Percentiles rank a stretch among this genome's conserved stretches.
Conservation (phyloP, 768 basidiomycete species). For the Rhodocollybia butyracea region DNA sequence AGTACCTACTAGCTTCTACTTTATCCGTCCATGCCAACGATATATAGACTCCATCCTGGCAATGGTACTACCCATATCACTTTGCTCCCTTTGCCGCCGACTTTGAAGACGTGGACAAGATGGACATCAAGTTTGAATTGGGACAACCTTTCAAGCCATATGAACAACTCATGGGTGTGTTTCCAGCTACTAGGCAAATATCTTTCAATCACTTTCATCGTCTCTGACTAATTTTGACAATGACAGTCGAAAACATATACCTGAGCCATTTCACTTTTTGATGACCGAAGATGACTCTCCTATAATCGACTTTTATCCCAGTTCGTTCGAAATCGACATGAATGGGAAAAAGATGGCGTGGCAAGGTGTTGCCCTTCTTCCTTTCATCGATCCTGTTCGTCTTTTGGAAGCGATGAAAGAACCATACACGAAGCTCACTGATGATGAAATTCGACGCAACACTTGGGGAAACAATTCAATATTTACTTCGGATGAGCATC, state of each 20-base stretch:
- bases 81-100: slow-evolving; percentile 98
- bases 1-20: slow-evolving; percentile 19
- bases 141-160: slow-evolving; percentile 95
- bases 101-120: slow-evolving; percentile 73
- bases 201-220: background rate
- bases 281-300: slow-evolving; percentile 88
- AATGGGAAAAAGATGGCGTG: slow-evolving; percentile 99
- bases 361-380: slow-evolving; percentile 96
- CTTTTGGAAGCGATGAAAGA: slow-evolving; percentile 80
- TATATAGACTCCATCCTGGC: slow-evolving; percentile 84
- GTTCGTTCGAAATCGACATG: slow-evolving; percentile 95
- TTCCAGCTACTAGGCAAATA: slow-evolving; percentile 84
- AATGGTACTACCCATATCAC: slow-evolving; percentile 99
- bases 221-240: slow-evolving; percentile 6
- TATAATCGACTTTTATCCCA: slow-evolving; percentile 94
- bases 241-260: slow-evolving; percentile 82
- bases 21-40: background rate
- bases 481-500: slow-evolving; percentile 81
- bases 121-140: slow-evolving; percentile 75
- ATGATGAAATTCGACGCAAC: slow-evolving; percentile 84
- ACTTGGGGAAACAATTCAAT: slow-evolving; percentile 80
- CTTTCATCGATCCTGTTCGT: slow-evolving; percentile 88
- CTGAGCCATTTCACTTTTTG: slow-evolving; percentile 76
- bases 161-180: slow-evolving; percentile 97
- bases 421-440: slow-evolving; percentile 63